Base-by-base conservation (phyloP, 176 grass and related monocot species). In the Oryza coarctata region DNA sequence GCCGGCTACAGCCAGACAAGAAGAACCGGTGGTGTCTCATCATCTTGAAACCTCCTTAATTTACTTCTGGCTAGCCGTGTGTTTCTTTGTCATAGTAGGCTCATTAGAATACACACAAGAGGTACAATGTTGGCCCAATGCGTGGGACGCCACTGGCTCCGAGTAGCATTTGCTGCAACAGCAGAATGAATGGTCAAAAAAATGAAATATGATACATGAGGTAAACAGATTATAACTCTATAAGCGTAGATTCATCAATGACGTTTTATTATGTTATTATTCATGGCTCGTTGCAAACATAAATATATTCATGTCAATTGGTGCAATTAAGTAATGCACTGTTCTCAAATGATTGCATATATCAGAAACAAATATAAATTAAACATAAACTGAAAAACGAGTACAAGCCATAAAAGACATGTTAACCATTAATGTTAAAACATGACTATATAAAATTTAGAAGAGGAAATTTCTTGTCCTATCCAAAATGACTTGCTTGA, bases 141-240 rank as follows among this genome's bases (percentile, higher is more conserved):
- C 25, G 25, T 74, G 62, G 60, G 62, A 67, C 2, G 2, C 32
- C 17, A 60, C 39, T 20, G 74, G 7, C 3, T 86, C 44, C 62
- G 52, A 31, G 47, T 79, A 7, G 61, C 68, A 7, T 41, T 20
- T 55, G 88, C 88, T 90, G 62, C 62, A 83, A 34, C 20, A 27
- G 18, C 12, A 78, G 9, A 38, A 10, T n/a, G 39, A 2, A 6
- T 36, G n/a, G 71, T 81, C 23, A 78, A 28, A 25, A 6, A 69
- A 29, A 15, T 10, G 20, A 17, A 20, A 22, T 34, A 13, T 27
- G 57, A 12, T 57, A 32, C 26, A 57, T 58, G 34, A 30, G n/a
- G 27, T 61, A 67, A 31, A 40, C 9, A 34, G 18, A 55, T 2
- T 22, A 55, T 55, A 55, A 52, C 20, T 55, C 9, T 44, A 5